A percentile compares a stretch with the other conserved stretches of the same genome.
Evolutionary conservation across 257 asterid species (phyloP).

Genomic region (Petrea volubilis): DNA sequence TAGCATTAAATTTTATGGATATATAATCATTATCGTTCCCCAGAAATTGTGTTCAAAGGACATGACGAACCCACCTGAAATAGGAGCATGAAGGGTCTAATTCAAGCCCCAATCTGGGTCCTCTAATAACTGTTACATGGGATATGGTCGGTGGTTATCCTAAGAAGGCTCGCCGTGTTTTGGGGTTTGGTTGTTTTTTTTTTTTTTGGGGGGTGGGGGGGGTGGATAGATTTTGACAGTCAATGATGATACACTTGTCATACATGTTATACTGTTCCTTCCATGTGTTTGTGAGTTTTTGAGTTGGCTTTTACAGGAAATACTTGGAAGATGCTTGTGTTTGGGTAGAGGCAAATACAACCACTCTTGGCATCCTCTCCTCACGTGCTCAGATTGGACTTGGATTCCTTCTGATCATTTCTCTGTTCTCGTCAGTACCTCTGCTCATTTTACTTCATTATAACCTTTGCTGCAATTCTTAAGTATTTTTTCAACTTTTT

Average conservation of each 20-base stretch:
- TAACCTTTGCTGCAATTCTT: background rate
- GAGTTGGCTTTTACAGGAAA: constrained; percentile 51
- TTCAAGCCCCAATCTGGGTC: background rate
- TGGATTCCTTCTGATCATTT: constrained; percentile 65
- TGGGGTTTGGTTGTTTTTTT: background rate
- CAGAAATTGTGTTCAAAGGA: background rate
- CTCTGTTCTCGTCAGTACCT: constrained; percentile 75
- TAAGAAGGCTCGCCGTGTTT: background rate
- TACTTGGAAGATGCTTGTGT: constrained; percentile 87
- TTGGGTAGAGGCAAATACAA: constrained; percentile 83
- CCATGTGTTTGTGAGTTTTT: background rate
- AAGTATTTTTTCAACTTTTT: background rate
- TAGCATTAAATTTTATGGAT: background rate
- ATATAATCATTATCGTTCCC: background rate
- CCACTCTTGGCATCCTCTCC: constrained; percentile 67
- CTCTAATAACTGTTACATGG: background rate
- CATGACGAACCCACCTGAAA: background rate
- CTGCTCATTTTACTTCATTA: constrained; percentile 12
- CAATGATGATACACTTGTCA: background rate
- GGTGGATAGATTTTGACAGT: background rate
- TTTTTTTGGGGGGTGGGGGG: no score
- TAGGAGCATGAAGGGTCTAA: background rate
- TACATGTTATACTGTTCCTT: background rate
- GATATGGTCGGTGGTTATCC: background rate
- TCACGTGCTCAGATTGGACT: constrained; percentile 83